A percentile compares a stretch with the other conserved stretches of the same genome.
Evolutionary conservation across 2,329 filamentous ascomycete genomes (phyloP).

Genomic region (Pyrenochaeta sp.): DNA sequence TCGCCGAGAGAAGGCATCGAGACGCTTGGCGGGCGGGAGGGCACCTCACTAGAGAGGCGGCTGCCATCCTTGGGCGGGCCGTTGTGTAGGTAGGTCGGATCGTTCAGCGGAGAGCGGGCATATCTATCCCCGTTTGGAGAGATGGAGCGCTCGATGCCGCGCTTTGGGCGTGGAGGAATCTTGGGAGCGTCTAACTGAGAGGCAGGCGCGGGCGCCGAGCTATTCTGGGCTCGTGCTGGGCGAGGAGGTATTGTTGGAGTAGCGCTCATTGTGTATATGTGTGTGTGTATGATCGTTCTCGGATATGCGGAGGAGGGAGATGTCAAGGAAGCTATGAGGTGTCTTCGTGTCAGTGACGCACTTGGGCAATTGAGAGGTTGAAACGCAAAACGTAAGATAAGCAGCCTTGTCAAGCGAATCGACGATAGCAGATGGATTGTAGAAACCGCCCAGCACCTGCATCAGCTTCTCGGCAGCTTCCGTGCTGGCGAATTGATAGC

Average conservation of each 20-base stretch:
- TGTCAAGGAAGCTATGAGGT: slow-evolving; percentile 18
- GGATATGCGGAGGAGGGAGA: slow-evolving; percentile 23
- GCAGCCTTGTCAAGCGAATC: slow-evolving; percentile 22
- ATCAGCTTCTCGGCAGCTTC: slow-evolving; percentile 24
- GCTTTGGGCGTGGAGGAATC: slow-evolving; percentile 79
- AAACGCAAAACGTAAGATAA: slow-evolving; percentile 36
- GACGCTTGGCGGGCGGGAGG: slow-evolving; percentile 76
- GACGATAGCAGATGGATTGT: slow-evolving; percentile 16
- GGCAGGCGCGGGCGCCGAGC: slow-evolving; percentile 49
- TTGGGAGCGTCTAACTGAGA: slow-evolving; percentile 67
- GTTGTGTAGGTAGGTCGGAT: slow-evolving; percentile 63
- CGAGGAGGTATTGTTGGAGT: slow-evolving; percentile 68
- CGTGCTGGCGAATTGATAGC: slow-evolving; percentile 18
- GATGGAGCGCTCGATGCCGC: slow-evolving; percentile 74
- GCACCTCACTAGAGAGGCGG: slow-evolving; percentile 50
- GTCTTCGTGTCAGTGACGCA: slow-evolving; percentile 32
- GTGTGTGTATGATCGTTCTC: slow-evolving; percentile 9
- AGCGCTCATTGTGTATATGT: slow-evolving; percentile 56
- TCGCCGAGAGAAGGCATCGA: slow-evolving; percentile 85
- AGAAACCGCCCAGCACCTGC: slow-evolving; percentile 28
- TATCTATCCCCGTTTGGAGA: slow-evolving; percentile 82
- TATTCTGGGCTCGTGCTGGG: slow-evolving; percentile 63
- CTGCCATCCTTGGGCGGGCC: slow-evolving; percentile 45
- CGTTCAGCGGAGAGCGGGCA: slow-evolving; percentile 86
- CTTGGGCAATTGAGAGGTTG: slow-evolving; percentile 23